Base-by-base conservation (phyloP, 257 asterid species). In the Solanum rostratum region DNA sequence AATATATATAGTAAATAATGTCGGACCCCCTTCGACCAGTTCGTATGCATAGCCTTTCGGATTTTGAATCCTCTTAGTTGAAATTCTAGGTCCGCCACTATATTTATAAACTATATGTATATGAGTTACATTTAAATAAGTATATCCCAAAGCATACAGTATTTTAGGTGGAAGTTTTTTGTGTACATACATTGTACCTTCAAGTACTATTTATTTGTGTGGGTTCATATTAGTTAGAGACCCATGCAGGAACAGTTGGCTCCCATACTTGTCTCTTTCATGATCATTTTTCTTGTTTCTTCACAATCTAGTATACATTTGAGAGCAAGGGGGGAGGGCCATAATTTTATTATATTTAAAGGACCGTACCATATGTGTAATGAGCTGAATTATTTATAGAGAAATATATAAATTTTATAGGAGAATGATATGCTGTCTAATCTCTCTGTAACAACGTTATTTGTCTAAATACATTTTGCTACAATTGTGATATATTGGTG, bases 181-280 rank as follows among this genome's bases (percentile, higher is more conserved):
- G 88, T 85, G 93, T 89, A 84, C 88, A 91, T 92, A 90, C 93
- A 90, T 84, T 92, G 98, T 95, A 93, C 97, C 89, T 87, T 91
- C 92, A 92, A 91, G 97, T 95, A 93, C 97, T 85, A 84, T 83
- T 83, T 43, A 43, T 83, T 52, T 83, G 33, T 84, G 52, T 37
- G 74, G 88, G 78, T 57, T 81, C 73, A 68, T 39, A 81, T 55
- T 65, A 43, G 19, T n/a, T 59, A 46, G 37, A 46, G 33, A 24
- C 76, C 84, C 82, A 76, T 81, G 76, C 84, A 57, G 84, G 24
- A 59, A 60, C 73, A 81, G 73, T 62, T 62, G 71, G 74, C 10
- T 60, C 69, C 57, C 69, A 45, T 81, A 81, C 74, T 82, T 60
- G 78, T 65, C 73, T 41, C 57, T 82, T 49, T 50, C 63, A 14